Base-by-base conservation (phyloP, 2,329 filamentous ascomycete genomes). In the Talaromyces sp. region DNA sequence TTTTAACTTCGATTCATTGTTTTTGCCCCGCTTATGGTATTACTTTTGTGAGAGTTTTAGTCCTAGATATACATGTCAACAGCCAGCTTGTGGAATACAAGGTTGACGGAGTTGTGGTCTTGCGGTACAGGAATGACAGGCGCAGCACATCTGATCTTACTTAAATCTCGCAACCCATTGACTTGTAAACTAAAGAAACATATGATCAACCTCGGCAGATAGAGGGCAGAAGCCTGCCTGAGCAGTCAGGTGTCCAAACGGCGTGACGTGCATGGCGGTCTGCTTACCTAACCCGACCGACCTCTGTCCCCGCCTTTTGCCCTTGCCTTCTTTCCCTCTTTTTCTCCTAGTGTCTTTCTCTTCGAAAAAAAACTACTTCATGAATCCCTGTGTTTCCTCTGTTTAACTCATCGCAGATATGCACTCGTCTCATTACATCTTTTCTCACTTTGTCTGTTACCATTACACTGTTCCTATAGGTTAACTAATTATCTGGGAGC, bases 391-490 rank as follows among this genome's bases (percentile, higher is more conserved):
- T 56, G 41, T 39, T 35, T 59, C 49, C 8, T 56, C 45, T 61
- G 47, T 45, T 45, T 27, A 19, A 27, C 54, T 62, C 56, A 37
- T 58, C 56, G 62, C 61, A 62, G 66, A 64, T 43, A 63, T 66
- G 60, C 52, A 19, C 39, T 39, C n/a, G 31, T 39, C 59, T 35
- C 61, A 60, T 59, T 43, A 47, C 56, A 59, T 31, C 3, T 49
- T 37, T 19, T 19, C 43, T 31, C 27, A 39, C 11, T 50, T 63
- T 43, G 56, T 47, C 50, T 58, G 59, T 25, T 64, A 66, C 43
- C 61, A 60, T 58, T 61, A 62, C 57, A 39, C 64, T 5, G 58
- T 68, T 27, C 66, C 66, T 25, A 66, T 68, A 68, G 66, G 66
- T 64, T 68, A 68, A 35, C 35, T 52, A 7, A 31, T 31, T 6